A percentile compares a stretch with the other conserved stretches of the same genome.
phyloP scores from a whole-genome alignment of 2,329 filamentous ascomycete species.

The Capronia epimyces region DNA sequence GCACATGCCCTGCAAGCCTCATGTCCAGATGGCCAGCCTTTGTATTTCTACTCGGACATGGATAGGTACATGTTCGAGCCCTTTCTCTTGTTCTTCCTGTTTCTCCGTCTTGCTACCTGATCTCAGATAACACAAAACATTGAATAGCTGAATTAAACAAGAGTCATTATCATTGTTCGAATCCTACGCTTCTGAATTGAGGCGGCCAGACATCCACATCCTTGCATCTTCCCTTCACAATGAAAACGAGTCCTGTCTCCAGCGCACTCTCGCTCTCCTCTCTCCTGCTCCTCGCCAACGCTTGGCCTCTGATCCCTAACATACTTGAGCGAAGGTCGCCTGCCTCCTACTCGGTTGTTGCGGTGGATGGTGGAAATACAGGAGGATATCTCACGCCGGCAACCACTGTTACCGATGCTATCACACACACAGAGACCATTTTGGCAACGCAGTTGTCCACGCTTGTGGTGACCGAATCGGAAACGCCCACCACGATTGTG shows the following conservation, averaged over 20 bases:
- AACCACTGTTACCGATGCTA: conserved; percentile 27
- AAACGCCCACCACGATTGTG: conserved; percentile 27
- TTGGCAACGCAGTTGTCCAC: conserved; percentile 32
- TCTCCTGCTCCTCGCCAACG: conserved; percentile 13
- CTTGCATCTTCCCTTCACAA: conserved; percentile 3
- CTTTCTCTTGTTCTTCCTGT: conserved; percentile 5
- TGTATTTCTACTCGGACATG: conserved; percentile 15
- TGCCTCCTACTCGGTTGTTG: conserved; percentile 33
- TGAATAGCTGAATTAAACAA: conserved; percentile 4
- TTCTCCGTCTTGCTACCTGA: background rate
- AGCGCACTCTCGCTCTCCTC: conserved; percentile 11
- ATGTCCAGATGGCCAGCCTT: conserved; percentile 16
- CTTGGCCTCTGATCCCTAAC: conserved; percentile 12
- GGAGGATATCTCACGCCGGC: conserved; percentile 22
- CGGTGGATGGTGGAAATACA: conserved; percentile 33
- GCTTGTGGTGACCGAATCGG: conserved; percentile 23
- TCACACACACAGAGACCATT: conserved; percentile 26
- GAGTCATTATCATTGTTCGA: background rate
- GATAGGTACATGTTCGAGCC: conserved; percentile 19
- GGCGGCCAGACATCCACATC: no score
- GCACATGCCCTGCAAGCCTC: conserved; percentile 14
- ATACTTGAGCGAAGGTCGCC: conserved; percentile 18
- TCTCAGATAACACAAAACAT: conserved; percentile 4
- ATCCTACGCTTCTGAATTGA: no score
- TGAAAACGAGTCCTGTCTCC: conserved; percentile 11